Percentiles rank a stretch among this genome's conserved stretches.
phyloP scores from a whole-genome alignment of 345 rosid species.

The Toxicodendron radicans region DNA sequence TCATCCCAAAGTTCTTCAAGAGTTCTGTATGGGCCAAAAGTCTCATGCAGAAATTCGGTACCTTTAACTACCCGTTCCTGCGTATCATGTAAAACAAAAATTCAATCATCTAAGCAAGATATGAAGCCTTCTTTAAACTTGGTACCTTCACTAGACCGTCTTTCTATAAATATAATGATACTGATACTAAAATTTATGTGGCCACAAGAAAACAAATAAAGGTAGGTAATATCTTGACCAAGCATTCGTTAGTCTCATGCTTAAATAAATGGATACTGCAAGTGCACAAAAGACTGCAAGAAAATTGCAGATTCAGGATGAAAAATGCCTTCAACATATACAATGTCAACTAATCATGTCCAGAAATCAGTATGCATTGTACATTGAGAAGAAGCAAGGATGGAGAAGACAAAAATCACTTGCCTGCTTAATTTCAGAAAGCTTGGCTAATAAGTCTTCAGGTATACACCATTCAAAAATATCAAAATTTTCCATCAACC shows the following conservation, averaged over 20 bases:
- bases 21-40: slow-evolving; percentile 30
- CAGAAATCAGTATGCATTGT: not conserved
- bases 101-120: not conserved
- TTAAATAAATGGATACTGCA: not conserved
- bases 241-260: too few species aligned
- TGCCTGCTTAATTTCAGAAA: slow-evolving; percentile 50
- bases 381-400: not conserved
- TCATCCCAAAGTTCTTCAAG: slow-evolving; percentile 35
- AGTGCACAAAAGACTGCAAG: not conserved
- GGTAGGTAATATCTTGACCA: not conserved
- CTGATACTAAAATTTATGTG: too few species aligned
- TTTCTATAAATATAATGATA: too few species aligned
- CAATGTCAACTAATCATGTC: not conserved
- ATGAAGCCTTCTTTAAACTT: not conserved
- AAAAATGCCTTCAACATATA: too few species aligned
- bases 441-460: slow-evolving; percentile 24
- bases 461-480: slow-evolving; percentile 33
- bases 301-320: not conserved
- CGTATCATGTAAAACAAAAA: slow-evolving; percentile 10
- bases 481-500: slow-evolving; percentile 43
- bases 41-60: slow-evolving; percentile 30
- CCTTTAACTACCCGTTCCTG: slow-evolving; percentile 47
- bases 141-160: not conserved
- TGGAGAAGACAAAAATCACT: slow-evolving; percentile 1
- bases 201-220: not conserved